Evolutionary conservation across 768 basidiomycete genomes (phyloP).

Genomic region (Favolaschia claudopus): DNA sequence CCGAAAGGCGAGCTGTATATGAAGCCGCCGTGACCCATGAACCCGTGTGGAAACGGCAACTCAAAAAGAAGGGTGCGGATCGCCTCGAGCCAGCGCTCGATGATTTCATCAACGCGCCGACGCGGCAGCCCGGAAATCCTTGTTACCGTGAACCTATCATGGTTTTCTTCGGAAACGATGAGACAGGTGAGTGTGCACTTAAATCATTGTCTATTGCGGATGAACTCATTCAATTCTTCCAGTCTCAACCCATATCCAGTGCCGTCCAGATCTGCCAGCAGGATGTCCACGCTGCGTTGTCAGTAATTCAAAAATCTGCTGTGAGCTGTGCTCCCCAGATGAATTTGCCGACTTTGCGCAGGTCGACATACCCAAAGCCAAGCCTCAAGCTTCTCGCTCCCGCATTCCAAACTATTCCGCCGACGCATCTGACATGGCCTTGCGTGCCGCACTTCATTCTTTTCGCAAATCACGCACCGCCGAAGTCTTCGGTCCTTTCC

Average conservation of each 20-base stretch:
- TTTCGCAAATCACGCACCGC: neutral
- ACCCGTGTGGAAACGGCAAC: neutral
- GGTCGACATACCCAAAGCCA: neutral
- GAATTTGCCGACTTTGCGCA: neutral
- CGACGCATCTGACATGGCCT: neutral
- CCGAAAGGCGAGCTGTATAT: neutral
- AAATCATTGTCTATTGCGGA: no score
- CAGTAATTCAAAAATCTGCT: neutral
- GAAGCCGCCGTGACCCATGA: neutral
- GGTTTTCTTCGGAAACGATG: conserved; percentile 9
- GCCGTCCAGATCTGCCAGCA: neutral
- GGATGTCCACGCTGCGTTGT: neutral
- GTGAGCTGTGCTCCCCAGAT: conserved; percentile 3
- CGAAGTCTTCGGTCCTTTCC: neutral
- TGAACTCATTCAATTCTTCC: neutral
- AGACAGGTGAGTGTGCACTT: neutral
- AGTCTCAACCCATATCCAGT: neutral
- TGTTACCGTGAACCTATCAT: conserved; percentile 3
- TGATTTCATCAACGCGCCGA: conserved; percentile 4
- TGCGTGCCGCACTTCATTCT: neutral
- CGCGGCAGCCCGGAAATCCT: neutral
- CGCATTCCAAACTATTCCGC: neutral
- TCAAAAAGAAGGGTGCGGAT: neutral
- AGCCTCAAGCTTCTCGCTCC: neutral
- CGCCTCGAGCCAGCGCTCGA: conserved; percentile 2